Evolutionary conservation across 2,329 filamentous ascomycete species (phyloP).

Genomic region (Ceratocystis ficicola): DNA sequence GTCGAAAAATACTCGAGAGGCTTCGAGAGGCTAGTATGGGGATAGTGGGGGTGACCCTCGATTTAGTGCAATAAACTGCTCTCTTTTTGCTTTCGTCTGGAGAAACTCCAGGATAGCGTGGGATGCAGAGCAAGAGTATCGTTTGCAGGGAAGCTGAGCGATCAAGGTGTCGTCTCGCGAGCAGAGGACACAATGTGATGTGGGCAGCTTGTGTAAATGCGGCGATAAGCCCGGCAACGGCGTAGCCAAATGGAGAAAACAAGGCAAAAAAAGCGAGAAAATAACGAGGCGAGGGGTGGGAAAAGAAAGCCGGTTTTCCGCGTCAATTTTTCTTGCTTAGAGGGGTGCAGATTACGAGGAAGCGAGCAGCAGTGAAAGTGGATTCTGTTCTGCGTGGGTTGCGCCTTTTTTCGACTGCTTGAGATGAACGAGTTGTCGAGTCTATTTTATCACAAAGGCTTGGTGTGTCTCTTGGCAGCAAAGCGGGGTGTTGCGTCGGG

Average conservation of each 20-base stretch:
- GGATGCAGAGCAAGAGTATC: neutral
- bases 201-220: neutral
- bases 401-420: neutral
- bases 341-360: slow-evolving; percentile 2
- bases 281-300: neutral
- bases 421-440: neutral
- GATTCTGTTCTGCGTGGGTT: neutral
- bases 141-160: neutral
- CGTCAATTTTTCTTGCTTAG: neutral
- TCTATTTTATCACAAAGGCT: neutral
- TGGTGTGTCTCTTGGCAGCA: neutral
- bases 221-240: slow-evolving; percentile 5
- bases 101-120: neutral
- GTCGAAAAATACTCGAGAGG: neutral
- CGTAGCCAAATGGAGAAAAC: neutral
- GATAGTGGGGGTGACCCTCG: slow-evolving; percentile 1
- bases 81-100: neutral
- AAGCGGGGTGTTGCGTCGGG: neutral
- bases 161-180: neutral
- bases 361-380: slow-evolving; percentile 8
- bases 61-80: neutral
- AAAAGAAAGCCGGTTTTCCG: neutral
- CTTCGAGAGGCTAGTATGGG: slow-evolving; percentile 2
- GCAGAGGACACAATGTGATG: neutral
- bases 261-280: neutral